These are phyloP conservation scores for Nicotiana tomentosiformis DNA, from an alignment of 257 asterid species.

Conservation along the genomic window DNA sequence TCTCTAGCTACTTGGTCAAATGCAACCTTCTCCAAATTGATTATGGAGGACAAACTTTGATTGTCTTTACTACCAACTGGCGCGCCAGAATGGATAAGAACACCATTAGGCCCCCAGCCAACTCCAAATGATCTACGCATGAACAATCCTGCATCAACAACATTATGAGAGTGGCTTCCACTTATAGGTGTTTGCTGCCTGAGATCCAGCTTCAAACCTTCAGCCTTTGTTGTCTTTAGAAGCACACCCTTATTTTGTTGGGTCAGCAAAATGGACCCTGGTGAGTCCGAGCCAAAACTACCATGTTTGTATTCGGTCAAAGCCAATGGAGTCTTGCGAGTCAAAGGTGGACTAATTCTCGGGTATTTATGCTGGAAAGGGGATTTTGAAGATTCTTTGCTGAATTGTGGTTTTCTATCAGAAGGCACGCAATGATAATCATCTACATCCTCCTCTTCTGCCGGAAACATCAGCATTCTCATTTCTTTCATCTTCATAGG, in stretches of 20 bases:
- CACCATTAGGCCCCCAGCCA: conserved; percentile 99
- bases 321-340: conserved; percentile 89
- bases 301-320: conserved; percentile 67
- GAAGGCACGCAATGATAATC: conserved; percentile 33
- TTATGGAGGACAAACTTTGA: conserved; percentile 58
- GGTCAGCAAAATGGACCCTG: conserved; percentile 71
- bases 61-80: conserved; percentile 59
- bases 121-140: conserved; percentile 98
- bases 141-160: conserved; percentile 96
- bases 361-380: conserved; percentile 37
- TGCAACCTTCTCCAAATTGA: conserved; percentile 83
- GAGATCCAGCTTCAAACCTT: conserved; percentile 73
- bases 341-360: conserved; percentile 38
- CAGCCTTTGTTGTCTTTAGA: conserved; percentile 42
- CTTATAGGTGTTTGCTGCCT: conserved; percentile 56
- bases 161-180: conserved; percentile 53
- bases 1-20: conserved; percentile 67
- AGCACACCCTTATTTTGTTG: conserved; percentile 65
- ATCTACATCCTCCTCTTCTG: conserved; percentile 59
- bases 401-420: conserved; percentile 34
- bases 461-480: conserved; percentile 68
- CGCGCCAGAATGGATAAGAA: conserved; percentile 87
- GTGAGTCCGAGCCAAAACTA: conserved; percentile 55
- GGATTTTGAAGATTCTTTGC: conserved; percentile 56
- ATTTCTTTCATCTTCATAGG: conserved; percentile 79